Evolutionary conservation across 495 filamentous ascomycete species (phyloP).

Genomic region (Schizothecium vesticola): DNA sequence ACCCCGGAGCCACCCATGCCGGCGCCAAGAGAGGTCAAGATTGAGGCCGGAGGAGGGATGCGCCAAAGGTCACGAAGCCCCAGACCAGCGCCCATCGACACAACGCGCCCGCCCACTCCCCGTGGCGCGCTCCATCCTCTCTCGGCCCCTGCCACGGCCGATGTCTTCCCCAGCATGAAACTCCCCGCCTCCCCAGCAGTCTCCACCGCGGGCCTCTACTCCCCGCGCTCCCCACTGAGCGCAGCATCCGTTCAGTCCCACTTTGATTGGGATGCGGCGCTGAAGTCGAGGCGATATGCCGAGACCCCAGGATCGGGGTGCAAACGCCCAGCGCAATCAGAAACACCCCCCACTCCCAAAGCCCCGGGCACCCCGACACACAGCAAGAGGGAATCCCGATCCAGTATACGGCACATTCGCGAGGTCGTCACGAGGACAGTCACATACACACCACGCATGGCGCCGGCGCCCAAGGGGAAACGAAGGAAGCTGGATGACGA

Average conservation of each 20-base stretch:
- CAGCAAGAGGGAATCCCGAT: constrained; percentile 39
- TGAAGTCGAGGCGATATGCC: constrained; percentile 47
- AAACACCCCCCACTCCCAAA: constrained; percentile 15
- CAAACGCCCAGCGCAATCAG: constrained; percentile 34
- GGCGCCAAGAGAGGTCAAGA: background rate
- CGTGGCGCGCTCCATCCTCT: constrained; percentile 42
- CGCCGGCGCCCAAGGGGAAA: constrained; percentile 70
- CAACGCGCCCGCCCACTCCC: constrained; percentile 36
- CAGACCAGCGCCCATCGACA: constrained; percentile 27
- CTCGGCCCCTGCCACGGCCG: constrained; percentile 52
- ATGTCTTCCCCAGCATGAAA: constrained; percentile 47
- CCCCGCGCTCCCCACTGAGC: constrained; percentile 44
- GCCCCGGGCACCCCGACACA: constrained; percentile 11
- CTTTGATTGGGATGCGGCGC: constrained; percentile 57
- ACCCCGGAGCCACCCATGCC: background rate
- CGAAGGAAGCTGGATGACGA: constrained; percentile 59
- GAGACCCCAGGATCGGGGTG: constrained; percentile 22
- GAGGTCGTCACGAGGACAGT: constrained; percentile 74
- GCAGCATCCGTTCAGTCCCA: constrained; percentile 52
- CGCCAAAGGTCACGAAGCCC: constrained; percentile 15
- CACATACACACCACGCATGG: constrained; percentile 65
- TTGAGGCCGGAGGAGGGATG: background rate
- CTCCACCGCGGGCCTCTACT: constrained; percentile 41
- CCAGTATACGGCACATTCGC: constrained; percentile 52
- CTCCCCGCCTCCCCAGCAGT: constrained; percentile 57